These are phyloP conservation scores for Ascomycota sp. DNA, from an alignment of 2,329 filamentous ascomycete species.

Conservation along the genomic window DNA sequence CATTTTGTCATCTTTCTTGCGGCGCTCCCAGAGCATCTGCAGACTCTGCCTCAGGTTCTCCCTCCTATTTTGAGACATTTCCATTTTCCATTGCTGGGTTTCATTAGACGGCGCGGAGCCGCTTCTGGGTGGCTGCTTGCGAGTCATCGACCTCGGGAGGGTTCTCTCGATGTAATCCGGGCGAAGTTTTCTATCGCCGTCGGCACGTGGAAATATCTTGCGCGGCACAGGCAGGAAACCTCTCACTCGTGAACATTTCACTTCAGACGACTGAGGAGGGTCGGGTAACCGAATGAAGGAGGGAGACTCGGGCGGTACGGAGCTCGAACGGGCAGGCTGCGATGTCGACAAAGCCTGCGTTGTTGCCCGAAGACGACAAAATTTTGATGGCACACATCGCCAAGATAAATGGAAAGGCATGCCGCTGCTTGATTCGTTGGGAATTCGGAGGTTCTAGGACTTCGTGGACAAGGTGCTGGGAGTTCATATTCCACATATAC, in stretches of 20 bases:
- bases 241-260: constrained; percentile 29
- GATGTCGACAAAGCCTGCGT: constrained; percentile 14
- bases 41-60: constrained; percentile 51
- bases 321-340: constrained; percentile 19
- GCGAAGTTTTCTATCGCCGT: constrained; percentile 36
- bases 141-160: constrained; percentile 29
- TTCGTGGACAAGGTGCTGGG: no score
- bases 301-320: constrained; percentile 68
- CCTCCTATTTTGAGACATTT: constrained; percentile 50
- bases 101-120: constrained; percentile 6
- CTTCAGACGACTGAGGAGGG: constrained; percentile 45
- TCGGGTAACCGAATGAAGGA: constrained; percentile 64
- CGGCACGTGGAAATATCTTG: constrained; percentile 43
- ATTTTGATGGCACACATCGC: constrained; percentile 7
- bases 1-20: constrained; percentile 20
- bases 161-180: constrained; percentile 36
- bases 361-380: constrained; percentile 7
- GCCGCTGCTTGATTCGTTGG: not conserved
- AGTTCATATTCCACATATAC: no score
- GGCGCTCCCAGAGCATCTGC: constrained; percentile 43
- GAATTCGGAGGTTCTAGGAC: no score
- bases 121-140: constrained; percentile 9
- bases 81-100: constrained; percentile 39
- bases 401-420: constrained; percentile 10
- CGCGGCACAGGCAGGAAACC: constrained; percentile 69